Percentiles rank a stretch among this genome's conserved stretches.
Evolutionary conservation across 2,329 filamentous ascomycete genomes (phyloP).

Genomic region (Alternaria triticina): DNA sequence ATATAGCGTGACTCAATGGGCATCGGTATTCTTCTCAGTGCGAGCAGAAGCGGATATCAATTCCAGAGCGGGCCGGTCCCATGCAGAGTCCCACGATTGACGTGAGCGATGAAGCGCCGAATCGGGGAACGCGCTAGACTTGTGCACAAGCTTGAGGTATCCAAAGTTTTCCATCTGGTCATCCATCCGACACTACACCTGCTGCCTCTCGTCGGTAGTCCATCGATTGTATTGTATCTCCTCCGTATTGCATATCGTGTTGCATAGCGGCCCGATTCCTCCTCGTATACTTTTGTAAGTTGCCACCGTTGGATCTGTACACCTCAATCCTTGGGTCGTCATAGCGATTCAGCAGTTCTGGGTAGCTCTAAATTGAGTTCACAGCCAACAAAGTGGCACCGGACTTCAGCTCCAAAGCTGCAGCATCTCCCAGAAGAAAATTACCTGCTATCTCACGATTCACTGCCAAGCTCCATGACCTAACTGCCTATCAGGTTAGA

Average conservation of each 20-base stretch:
- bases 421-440: not conserved
- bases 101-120: constrained; percentile 11
- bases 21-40: not conserved
- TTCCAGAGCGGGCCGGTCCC: not conserved
- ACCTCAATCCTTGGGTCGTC: constrained; percentile 8
- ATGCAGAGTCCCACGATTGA: not conserved
- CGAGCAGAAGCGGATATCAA: not conserved
- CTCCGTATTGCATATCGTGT: constrained; percentile 29
- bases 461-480: constrained; percentile 23
- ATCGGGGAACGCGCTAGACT: constrained; percentile 23
- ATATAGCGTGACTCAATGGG: not conserved
- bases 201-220: constrained; percentile 8
- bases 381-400: not conserved
- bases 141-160: constrained; percentile 26
- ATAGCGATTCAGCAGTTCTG: constrained; percentile 2
- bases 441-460: constrained; percentile 13
- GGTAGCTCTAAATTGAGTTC: constrained; percentile 5
- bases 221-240: constrained; percentile 36
- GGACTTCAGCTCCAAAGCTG: constrained; percentile 11
- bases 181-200: constrained; percentile 25
- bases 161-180: constrained; percentile 25
- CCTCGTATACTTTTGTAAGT: constrained; percentile 32
- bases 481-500: constrained; percentile 25
- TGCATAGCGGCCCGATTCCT: constrained; percentile 44
- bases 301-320: constrained; percentile 9